A percentile compares a stretch with the other conserved stretches of the same genome.
phyloP scores from a whole-genome alignment of 805 yeast genomes.

The Lipomyces orientalis region DNA sequence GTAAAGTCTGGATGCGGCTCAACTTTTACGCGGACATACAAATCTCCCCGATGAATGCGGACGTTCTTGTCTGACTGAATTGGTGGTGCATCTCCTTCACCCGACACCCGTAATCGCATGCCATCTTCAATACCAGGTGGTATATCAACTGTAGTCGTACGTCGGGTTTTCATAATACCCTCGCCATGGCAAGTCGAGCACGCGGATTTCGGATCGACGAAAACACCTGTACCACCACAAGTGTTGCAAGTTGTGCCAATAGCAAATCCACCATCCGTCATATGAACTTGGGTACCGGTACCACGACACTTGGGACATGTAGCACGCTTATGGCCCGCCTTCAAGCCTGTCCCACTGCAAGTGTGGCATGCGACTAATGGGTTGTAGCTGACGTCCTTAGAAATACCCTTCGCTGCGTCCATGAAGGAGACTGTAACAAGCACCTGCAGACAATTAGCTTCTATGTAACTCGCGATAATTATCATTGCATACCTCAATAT shows the following conservation, averaged over 20 bases:
- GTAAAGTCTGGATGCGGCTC: constrained; percentile 72
- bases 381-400: constrained; percentile 68
- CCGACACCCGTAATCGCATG: constrained; percentile 77
- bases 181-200: constrained; percentile 87
- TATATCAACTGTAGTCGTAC: constrained; percentile 78
- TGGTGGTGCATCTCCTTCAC: constrained; percentile 80
- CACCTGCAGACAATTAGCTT: constrained; percentile 45
- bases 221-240: constrained; percentile 90
- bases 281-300: constrained; percentile 85
- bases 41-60: constrained; percentile 79
- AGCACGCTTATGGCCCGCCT: constrained; percentile 70
- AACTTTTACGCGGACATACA: constrained; percentile 80
- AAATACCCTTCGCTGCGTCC: constrained; percentile 83
- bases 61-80: constrained; percentile 70
- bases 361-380: constrained; percentile 77
- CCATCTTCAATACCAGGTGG: constrained; percentile 93
- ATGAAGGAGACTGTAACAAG: constrained; percentile 75
- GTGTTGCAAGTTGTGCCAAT: constrained; percentile 91
- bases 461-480: neutral
- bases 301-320: constrained; percentile 92
- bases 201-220: constrained; percentile 66
- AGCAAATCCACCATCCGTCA: constrained; percentile 90
- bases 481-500: constrained; percentile 50
- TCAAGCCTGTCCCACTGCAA: constrained; percentile 87
- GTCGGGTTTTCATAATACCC: constrained; percentile 73